phyloP scores from a whole-genome alignment of 78 protist species.

The Cyanophora paradoxa region DNA sequence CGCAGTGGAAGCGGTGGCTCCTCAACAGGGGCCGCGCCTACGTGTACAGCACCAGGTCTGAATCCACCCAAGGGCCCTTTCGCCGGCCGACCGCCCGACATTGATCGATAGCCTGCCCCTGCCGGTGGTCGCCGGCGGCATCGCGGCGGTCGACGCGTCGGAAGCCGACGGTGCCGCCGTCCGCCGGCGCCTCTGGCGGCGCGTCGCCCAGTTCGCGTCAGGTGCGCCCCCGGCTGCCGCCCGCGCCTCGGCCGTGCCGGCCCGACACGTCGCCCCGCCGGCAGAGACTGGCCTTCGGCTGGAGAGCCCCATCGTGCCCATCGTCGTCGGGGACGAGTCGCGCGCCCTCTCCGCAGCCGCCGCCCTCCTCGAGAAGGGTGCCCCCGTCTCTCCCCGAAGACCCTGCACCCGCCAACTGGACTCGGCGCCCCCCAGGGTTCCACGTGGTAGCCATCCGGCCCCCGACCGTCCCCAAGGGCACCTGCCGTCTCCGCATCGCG shows the following conservation, averaged over 20 bases:
- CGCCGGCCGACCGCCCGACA: not conserved
- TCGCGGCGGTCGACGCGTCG: not conserved
- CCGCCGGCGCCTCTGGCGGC: not conserved
- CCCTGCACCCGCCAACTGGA: not conserved
- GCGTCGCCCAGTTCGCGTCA: not conserved
- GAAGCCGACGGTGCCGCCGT: not conserved
- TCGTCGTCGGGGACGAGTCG: not conserved
- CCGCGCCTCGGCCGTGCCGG: no score
- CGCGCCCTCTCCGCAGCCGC: not conserved
- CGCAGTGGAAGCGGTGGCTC: not conserved
- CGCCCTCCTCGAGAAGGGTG: not conserved
- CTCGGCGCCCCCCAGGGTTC: not conserved
- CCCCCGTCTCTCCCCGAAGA: not conserved
- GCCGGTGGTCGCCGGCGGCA: not conserved
- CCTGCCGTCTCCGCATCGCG: not conserved
- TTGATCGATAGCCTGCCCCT: conserved; percentile 5
- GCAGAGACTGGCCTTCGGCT: not conserved
- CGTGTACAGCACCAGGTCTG: not conserved
- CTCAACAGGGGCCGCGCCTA: not conserved
- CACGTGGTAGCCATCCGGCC: conserved; percentile 8
- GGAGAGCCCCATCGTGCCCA: not conserved
- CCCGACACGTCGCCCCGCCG: no score
- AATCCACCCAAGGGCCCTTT: not conserved
- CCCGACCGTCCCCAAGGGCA: not conserved
- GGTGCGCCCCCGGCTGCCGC: no score